A percentile compares a stretch with the other conserved stretches of the same genome.
Evolutionary conservation across 1,284 basidiomycete genomes (phyloP).

Genomic region (Ceratobasidium theobromae): DNA sequence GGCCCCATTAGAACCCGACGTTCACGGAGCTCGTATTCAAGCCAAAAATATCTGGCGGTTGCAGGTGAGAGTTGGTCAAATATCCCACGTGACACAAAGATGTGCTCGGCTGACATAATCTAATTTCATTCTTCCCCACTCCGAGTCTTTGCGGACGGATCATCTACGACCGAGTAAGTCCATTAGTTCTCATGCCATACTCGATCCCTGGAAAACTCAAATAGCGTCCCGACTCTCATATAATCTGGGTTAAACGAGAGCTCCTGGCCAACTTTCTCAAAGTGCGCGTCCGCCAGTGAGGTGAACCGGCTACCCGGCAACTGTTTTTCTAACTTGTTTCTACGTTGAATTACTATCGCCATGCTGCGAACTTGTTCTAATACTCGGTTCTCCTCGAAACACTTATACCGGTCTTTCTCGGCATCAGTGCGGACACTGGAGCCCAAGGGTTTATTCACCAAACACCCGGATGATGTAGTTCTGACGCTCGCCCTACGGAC

Average conservation of each 20-base stretch:
- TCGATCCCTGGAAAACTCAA: background rate
- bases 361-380: constrained; percentile 11
- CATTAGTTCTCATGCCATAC: constrained; percentile 2
- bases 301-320: constrained; percentile 22
- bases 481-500: constrained; percentile 83
- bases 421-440: constrained; percentile 22
- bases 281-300: constrained; percentile 17
- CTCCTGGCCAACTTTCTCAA: background rate
- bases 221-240: background rate
- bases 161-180: constrained; percentile 22
- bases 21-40: too few species aligned
- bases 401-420: constrained; percentile 5
- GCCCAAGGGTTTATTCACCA: constrained; percentile 40
- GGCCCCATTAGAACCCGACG: too few species aligned
- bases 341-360: background rate
- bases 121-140: background rate
- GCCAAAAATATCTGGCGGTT: too few species aligned
- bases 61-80: background rate
- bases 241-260: background rate
- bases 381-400: background rate
- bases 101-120: too few species aligned
- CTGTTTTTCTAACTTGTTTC: background rate
- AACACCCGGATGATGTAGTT: constrained; percentile 78
- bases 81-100: background rate
- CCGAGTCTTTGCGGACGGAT: constrained; percentile 5